Conservation (phyloP, 306 rosid genomes). For the Vicia sativa region DNA sequence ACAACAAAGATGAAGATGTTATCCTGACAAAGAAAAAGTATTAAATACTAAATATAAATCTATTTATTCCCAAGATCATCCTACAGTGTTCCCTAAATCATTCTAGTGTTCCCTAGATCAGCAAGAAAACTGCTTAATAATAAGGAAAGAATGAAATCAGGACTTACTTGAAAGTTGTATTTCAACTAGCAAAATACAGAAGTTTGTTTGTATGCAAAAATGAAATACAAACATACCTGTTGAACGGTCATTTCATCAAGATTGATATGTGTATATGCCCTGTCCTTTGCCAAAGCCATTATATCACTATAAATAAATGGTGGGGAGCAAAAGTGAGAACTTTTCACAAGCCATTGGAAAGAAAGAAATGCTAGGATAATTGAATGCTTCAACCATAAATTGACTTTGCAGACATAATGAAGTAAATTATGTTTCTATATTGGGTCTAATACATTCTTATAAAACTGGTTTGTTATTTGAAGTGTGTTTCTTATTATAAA, state of each 20-base stretch:
- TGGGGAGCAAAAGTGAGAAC: conserved; percentile 33
- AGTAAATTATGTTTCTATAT: not conserved
- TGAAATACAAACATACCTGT: conserved; percentile 53
- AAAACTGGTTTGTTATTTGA: not conserved
- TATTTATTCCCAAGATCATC: conserved; percentile 27
- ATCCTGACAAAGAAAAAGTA: not conserved
- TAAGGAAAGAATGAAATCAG: not conserved
- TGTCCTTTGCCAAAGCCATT: conserved; percentile 95
- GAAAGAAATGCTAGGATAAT: conserved; percentile 18
- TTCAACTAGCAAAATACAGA: not conserved
- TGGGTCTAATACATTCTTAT: not conserved
- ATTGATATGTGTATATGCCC: conserved; percentile 83
- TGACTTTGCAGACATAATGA: not conserved
- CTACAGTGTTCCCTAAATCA: conserved; percentile 17
- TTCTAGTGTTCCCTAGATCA: conserved; percentile 27
- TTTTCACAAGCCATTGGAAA: conserved; percentile 25
- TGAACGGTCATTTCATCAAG: conserved; percentile 93
- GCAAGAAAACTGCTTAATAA: conserved; percentile 31
- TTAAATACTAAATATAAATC: conserved; percentile 12
- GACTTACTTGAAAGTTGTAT: not conserved
- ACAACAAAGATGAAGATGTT: not conserved
- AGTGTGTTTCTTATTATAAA: not conserved
- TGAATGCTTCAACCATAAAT: conserved; percentile 30
- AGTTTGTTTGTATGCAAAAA: conserved; percentile 4
- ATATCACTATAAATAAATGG: conserved; percentile 69